phyloP scores from a whole-genome alignment of 306 rosid species.

The Prunus armeniaca region DNA sequence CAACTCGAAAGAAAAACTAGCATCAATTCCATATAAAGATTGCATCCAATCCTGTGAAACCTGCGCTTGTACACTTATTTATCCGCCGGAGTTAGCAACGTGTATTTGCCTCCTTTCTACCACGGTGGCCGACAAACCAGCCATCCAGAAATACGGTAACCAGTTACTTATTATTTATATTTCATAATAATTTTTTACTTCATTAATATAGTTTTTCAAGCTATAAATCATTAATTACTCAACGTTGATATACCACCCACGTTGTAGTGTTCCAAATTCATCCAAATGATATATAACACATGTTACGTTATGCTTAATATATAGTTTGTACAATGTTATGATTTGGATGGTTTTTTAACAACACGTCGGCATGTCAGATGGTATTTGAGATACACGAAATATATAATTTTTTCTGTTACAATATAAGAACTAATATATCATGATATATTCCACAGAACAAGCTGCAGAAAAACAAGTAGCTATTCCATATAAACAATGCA shows the following conservation, averaged over 20 bases:
- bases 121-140: neutral
- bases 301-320: too few species aligned
- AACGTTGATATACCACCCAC: too few species aligned
- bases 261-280: too few species aligned
- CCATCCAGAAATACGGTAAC: neutral
- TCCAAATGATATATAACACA: too few species aligned
- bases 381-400: neutral
- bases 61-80: neutral
- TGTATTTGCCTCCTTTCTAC: neutral
- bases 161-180: neutral
- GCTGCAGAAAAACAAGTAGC: neutral
- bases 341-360: too few species aligned
- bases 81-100: neutral
- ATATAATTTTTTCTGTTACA: too few species aligned
- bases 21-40: neutral
- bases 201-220: too few species aligned
- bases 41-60: neutral
- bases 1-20: too few species aligned
- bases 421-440: neutral
- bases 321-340: too few species aligned
- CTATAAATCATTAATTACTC: too few species aligned
- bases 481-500: neutral
- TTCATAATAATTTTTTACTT: too few species aligned
- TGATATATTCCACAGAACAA: neutral
- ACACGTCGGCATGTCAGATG: too few species aligned